Evolutionary conservation across 352 stramenopile species (phyloP).

Genomic region (Globisporangium canariense): DNA sequence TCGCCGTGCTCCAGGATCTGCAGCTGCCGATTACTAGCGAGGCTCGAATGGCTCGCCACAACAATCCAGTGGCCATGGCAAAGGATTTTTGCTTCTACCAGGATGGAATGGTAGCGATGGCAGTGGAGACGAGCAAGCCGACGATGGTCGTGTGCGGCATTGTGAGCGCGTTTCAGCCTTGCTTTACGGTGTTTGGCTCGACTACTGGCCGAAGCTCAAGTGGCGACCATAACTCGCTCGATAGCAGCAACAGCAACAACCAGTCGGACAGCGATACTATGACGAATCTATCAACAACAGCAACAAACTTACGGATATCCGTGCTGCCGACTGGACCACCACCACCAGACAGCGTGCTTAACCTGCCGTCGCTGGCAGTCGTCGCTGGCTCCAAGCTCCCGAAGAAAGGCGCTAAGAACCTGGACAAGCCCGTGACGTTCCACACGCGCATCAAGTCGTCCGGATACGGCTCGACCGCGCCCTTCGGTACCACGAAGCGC

Average conservation of each 20-base stretch:
- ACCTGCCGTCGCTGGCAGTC: conserved; percentile 35
- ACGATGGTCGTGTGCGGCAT: conserved; percentile 37
- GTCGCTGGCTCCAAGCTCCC: conserved; percentile 14
- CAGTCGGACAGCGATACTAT: neutral
- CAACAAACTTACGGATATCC: conserved; percentile 25
- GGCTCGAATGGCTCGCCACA: neutral
- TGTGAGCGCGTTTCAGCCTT: conserved; percentile 65
- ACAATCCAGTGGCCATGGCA: conserved; percentile 35
- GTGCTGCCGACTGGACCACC: conserved; percentile 48
- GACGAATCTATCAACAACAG: neutral
- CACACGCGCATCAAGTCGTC: conserved; percentile 78
- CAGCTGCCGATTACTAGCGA: conserved; percentile 19
- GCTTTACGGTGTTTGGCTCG: conserved; percentile 38
- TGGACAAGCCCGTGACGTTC: conserved; percentile 82
- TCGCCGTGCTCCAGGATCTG: conserved; percentile 53
- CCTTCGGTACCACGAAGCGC: conserved; percentile 28
- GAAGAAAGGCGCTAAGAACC: conserved; percentile 21
- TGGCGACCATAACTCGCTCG: neutral
- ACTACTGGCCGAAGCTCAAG: neutral
- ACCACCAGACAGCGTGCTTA: conserved; percentile 53
- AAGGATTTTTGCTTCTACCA: conserved; percentile 56
- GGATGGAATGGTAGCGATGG: conserved; percentile 5
- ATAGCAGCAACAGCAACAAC: neutral
- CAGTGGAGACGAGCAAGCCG: conserved; percentile 1
- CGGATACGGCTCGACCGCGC: conserved; percentile 52